Evolutionary conservation across 2,329 filamentous ascomycete genomes (phyloP).

Genomic region (Ophiocordyceps robertsii): DNA sequence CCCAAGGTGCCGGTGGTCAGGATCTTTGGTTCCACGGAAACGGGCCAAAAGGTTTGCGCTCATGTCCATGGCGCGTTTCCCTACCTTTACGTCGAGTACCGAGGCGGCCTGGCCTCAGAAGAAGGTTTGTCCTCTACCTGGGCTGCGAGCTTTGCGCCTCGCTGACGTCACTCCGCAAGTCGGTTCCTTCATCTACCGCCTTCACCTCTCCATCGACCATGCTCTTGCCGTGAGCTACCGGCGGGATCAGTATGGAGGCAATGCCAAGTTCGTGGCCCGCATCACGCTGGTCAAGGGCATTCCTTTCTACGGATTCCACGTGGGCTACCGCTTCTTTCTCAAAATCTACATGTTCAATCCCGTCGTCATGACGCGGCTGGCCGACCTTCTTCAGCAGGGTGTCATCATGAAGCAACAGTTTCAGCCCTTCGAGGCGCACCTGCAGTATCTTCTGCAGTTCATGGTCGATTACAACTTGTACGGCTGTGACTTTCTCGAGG

Average conservation of each 20-base stretch:
- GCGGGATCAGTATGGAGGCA: constrained; percentile 55
- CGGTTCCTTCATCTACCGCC: constrained; percentile 57
- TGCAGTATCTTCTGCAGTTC: constrained; percentile 89
- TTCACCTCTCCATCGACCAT: constrained; percentile 83
- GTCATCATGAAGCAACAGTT: constrained; percentile 72
- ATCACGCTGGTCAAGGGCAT: constrained; percentile 86
- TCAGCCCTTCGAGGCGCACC: constrained; percentile 86
- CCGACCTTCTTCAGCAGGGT: constrained; percentile 78
- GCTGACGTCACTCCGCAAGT: constrained; percentile 33
- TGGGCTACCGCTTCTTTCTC: constrained; percentile 80
- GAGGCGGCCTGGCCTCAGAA: constrained; percentile 50
- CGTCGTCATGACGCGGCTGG: constrained; percentile 69
- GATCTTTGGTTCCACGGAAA: constrained; percentile 85
- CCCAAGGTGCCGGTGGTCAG: constrained; percentile 76
- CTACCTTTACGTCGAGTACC: constrained; percentile 86
- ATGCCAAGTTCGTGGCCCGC: constrained; percentile 65
- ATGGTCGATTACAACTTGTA: constrained; percentile 98
- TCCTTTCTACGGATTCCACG: constrained; percentile 91
- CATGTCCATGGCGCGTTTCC: constrained; percentile 94
- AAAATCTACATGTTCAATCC: constrained; percentile 95
- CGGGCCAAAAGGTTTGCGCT: constrained; percentile 88
- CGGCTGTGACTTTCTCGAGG: constrained; percentile 78
- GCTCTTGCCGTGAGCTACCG: constrained; percentile 78
- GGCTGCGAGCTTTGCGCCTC: not conserved
- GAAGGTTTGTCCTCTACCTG: constrained; percentile 37